Percentiles rank a stretch among this genome's conserved stretches.
These are phyloP conservation scores for Fraxinus pennsylvanica DNA, from an alignment of 257 asterid species.

Conservation along the genomic window DNA sequence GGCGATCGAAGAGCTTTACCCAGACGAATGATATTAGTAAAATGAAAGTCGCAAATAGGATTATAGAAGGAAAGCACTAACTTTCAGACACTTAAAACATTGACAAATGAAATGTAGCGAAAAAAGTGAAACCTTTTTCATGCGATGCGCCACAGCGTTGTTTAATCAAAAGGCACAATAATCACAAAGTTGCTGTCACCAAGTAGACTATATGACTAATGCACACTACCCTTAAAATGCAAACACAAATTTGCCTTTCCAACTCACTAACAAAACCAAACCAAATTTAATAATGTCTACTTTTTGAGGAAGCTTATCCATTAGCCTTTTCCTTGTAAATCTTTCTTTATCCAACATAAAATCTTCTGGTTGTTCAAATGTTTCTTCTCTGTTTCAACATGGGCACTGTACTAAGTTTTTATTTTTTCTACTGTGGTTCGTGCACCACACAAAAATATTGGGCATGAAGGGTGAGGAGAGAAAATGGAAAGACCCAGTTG, in stretches of 20 bases:
- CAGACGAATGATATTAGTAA: neutral
- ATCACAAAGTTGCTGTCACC: neutral
- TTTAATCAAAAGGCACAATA: neutral
- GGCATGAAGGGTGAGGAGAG: neutral
- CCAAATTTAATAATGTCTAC: neutral
- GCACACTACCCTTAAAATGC: neutral
- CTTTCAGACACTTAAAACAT: neutral
- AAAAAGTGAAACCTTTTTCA: neutral
- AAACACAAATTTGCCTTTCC: neutral
- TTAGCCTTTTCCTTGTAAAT: neutral
- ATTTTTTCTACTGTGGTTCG: neutral
- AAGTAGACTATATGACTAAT: neutral
- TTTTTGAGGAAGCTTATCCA: conserved; percentile 2
- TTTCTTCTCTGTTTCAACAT: neutral
- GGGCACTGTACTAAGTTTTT: neutral
- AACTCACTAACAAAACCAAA: conserved; percentile 5
- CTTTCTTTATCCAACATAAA: conserved; percentile 1
- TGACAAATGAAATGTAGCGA: neutral
- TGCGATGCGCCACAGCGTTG: conserved; percentile 3
- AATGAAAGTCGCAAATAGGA: neutral
- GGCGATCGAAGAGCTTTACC: neutral
- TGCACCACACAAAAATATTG: too few relatives aligned
- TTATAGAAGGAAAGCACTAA: neutral
- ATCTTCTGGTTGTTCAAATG: neutral
- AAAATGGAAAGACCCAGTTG: neutral